Conservation (phyloP, 805 yeast species). For the Cyberlindnera euphorbiae region DNA sequence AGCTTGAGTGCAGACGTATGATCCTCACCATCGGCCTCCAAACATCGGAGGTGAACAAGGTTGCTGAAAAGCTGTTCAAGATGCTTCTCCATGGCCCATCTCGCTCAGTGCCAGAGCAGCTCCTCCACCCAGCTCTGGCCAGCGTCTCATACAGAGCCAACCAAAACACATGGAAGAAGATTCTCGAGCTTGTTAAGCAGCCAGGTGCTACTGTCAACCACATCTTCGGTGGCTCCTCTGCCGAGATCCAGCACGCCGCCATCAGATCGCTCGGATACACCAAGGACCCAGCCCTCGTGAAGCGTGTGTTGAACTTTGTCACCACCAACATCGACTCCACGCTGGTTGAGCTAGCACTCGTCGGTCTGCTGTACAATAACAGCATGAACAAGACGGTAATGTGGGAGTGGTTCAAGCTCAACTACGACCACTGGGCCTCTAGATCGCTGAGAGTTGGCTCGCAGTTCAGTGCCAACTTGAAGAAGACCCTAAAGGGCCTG, state of each 20-base stretch:
- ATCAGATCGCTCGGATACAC: conserved; percentile 51
- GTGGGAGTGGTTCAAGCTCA: conserved; percentile 54
- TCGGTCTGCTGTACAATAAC: conserved; percentile 44
- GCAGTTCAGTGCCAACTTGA: conserved; percentile 41
- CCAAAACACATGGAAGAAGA: conserved; percentile 52
- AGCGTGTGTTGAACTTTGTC: conserved; percentile 54
- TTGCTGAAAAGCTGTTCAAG: conserved; percentile 42
- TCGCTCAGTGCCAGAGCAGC: conserved; percentile 45
- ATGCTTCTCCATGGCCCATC: conserved; percentile 49
- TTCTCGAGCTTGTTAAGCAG: conserved; percentile 47
- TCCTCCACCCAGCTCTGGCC: conserved; percentile 41
- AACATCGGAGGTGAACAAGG: conserved; percentile 18
- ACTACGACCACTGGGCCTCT: conserved; percentile 49
- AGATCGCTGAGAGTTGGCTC: conserved; percentile 43
- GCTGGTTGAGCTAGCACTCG: conserved; percentile 50
- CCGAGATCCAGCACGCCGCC: conserved; percentile 51
- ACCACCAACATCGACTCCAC: conserved; percentile 50
- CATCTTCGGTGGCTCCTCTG: conserved; percentile 20
- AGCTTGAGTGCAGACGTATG: conserved; percentile 40
- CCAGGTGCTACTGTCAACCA: conserved; percentile 40
- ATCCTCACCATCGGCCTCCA: conserved; percentile 37
- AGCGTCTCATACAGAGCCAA: conserved; percentile 36
- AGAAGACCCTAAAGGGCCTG: conserved; percentile 39
- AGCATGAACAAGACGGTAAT: conserved; percentile 32
- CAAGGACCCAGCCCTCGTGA: conserved; percentile 39